Evolutionary conservation across 441 rosid genomes (phyloP).

Genomic region (Lagerstroemia fauriei): DNA sequence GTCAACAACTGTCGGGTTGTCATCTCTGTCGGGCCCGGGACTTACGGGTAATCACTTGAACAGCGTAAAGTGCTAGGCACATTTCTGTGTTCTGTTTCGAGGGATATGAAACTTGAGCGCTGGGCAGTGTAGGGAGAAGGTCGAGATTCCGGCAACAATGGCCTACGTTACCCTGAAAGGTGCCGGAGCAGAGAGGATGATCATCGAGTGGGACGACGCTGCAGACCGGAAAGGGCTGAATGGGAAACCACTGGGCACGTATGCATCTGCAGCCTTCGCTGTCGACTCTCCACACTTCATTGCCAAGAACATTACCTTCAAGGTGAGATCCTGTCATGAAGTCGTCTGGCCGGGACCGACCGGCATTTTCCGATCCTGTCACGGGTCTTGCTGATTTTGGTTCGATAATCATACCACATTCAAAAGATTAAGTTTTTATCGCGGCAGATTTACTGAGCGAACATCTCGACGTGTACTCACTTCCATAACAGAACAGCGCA

Average conservation of each 20-base stretch:
- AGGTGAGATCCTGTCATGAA: conserved; percentile 25
- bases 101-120: not conserved
- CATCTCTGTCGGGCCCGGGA: conserved; percentile 39
- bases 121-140: conserved; percentile 44
- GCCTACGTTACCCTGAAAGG: conserved; percentile 49
- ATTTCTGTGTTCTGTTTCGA: not conserved
- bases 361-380: not conserved
- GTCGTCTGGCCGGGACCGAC: not conserved
- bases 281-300: conserved; percentile 60
- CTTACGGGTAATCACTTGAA: conserved; percentile 33
- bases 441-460: no score
- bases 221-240: conserved; percentile 37
- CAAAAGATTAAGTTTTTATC: no score
- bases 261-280: conserved; percentile 55
- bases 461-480: no score
- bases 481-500: conserved; percentile 54
- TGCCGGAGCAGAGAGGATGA: conserved; percentile 40
- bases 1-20: conserved; percentile 42
- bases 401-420: not conserved
- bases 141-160: conserved; percentile 50
- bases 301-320: conserved; percentile 50
- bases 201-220: conserved; percentile 55
- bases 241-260: conserved; percentile 49
- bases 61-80: no score
- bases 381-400: not conserved